Conservation (phyloP, 305 asterid genomes). For the Rubia balearica region DNA sequence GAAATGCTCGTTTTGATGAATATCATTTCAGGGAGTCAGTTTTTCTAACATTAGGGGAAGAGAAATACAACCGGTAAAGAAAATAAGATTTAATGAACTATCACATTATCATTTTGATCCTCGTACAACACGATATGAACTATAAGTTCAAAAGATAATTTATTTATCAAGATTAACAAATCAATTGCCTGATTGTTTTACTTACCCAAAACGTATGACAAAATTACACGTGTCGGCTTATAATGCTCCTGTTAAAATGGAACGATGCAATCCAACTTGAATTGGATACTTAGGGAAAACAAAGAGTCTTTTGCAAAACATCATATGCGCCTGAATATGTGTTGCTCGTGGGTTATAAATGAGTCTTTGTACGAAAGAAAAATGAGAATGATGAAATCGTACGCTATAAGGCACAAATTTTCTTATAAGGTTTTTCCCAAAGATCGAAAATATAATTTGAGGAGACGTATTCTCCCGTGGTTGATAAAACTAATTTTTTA, state of each 20-base stretch:
- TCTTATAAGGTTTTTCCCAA: no score
- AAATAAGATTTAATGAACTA: not conserved
- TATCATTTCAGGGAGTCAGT: not conserved
- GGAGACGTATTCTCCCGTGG: no score
- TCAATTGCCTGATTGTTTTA: conserved; percentile 9
- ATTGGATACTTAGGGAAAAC: no score
- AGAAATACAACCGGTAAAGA: not conserved
- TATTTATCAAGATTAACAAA: not conserved
- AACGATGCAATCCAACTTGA: no score
- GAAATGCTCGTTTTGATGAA: not conserved
- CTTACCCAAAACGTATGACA: not conserved
- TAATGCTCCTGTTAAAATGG: not conserved
- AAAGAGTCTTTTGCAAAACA: no score
- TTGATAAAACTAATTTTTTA: no score
- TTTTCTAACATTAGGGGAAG: conserved; percentile 2
- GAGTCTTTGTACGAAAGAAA: no score
- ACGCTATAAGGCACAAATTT: no score
- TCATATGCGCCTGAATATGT: no score
- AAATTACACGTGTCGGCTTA: not conserved
- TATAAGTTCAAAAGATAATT: conserved; percentile 3
- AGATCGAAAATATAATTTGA: no score
- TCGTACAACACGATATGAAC: conserved; percentile 6
- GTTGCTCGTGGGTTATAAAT: no score
- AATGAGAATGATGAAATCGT: no score
- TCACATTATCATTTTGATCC: conserved; percentile 4